These are phyloP conservation scores for Neurospora cerealis DNA, from an alignment of 495 filamentous ascomycete species.

Conservation along the genomic window DNA sequence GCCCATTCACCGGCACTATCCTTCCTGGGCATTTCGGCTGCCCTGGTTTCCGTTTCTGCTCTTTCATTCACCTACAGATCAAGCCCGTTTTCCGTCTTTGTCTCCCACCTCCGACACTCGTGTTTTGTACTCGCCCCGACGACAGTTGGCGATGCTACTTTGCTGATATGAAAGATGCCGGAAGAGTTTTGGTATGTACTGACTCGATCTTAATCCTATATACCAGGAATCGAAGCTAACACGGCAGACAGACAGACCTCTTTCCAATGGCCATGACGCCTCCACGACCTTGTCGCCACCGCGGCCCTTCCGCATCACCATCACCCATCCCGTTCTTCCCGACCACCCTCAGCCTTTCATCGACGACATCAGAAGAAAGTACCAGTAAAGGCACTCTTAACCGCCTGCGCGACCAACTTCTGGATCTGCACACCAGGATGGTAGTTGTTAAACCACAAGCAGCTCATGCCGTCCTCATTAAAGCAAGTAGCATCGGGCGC, in stretches of 20 bases:
- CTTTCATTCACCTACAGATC: neutral
- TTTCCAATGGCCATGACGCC: neutral
- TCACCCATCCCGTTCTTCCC: neutral
- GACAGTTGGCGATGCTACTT: neutral
- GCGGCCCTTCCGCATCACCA: neutral
- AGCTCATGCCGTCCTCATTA: conserved; percentile 32
- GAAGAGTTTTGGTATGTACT: neutral
- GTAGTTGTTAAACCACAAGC: conserved; percentile 38
- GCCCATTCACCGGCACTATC: neutral
- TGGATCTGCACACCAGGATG: conserved; percentile 34
- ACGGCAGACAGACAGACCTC: neutral
- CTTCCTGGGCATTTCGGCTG: no score
- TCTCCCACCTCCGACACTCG: neutral
- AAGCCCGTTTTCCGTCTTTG: neutral
- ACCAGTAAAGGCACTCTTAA: conserved; percentile 31
- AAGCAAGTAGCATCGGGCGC: conserved; percentile 33
- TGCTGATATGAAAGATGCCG: neutral
- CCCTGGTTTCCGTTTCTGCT: neutral
- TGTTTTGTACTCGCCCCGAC: neutral
- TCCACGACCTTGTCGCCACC: neutral
- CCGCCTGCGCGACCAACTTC: conserved; percentile 23
- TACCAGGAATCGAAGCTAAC: neutral
- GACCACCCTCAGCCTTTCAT: neutral
- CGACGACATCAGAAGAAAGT: conserved; percentile 13
- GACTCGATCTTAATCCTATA: neutral